A percentile compares a stretch with the other conserved stretches of the same genome.
phyloP scores from a whole-genome alignment of 1,139 yeast species.

The Yamadazyma membranifaciens region DNA sequence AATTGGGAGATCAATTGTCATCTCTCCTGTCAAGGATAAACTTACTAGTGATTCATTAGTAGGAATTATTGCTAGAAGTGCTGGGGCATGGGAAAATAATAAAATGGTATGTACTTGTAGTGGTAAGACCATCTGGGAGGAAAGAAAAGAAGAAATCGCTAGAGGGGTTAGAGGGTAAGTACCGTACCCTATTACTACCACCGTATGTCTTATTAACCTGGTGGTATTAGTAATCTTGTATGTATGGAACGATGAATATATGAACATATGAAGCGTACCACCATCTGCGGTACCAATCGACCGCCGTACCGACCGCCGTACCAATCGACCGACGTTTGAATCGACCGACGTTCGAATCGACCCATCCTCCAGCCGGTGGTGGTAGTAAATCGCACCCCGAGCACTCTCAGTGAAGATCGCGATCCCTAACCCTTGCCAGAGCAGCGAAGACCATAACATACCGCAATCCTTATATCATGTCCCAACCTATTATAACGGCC shows the following conservation, averaged over 20 bases:
- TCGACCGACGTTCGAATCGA: no score
- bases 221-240: not conserved
- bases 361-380: no score
- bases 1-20: conserved; percentile 78
- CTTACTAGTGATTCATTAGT: conserved; percentile 51
- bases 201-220: no score
- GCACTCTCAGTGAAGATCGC: not conserved
- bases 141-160: conserved; percentile 54
- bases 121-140: conserved; percentile 97
- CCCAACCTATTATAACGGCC: not conserved
- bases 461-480: not conserved
- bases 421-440: not conserved
- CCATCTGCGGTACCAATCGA: no score
- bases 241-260: not conserved
- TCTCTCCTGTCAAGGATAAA: conserved; percentile 44
- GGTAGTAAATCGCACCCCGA: not conserved
- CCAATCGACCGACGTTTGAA: no score
- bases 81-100: conserved; percentile 96
- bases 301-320: no score
- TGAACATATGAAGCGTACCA: no score
- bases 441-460: not conserved
- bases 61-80: conserved; percentile 93
- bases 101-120: conserved; percentile 92
- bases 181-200: no score
- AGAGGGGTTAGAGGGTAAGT: conserved; percentile 10